A percentile compares a stretch with the other conserved stretches of the same genome.
phyloP scores from a whole-genome alignment of 441 rosid genomes.

The Flueggea neowawraea region DNA sequence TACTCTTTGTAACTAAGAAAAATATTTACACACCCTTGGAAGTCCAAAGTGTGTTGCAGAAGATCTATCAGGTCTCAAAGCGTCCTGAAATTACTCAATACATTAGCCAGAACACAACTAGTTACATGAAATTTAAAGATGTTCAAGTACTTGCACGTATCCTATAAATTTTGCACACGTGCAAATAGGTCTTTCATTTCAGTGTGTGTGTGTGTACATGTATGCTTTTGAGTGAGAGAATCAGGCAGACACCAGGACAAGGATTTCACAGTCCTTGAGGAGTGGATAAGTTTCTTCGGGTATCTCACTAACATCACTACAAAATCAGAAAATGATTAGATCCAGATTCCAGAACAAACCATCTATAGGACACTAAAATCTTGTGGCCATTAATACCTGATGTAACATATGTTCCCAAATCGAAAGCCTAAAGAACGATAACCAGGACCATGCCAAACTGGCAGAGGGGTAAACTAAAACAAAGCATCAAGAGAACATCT shows the following conservation, averaged over 20 bases:
- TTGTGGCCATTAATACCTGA: slow-evolving; percentile 44
- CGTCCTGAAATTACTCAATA: slow-evolving; percentile 50
- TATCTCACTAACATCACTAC: slow-evolving; percentile 85
- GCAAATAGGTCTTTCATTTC: background rate
- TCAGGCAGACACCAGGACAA: slow-evolving; percentile 47
- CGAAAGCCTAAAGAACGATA: slow-evolving; percentile 91
- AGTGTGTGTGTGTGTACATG: too few relatives aligned
- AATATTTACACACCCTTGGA: slow-evolving; percentile 50
- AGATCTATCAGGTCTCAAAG: slow-evolving; percentile 86
- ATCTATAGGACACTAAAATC: background rate
- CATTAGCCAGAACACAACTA: background rate
- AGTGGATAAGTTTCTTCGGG: slow-evolving; percentile 91
- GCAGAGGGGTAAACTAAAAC: slow-evolving; percentile 77
- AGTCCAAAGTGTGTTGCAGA: slow-evolving; percentile 91
- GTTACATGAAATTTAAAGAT: background rate
- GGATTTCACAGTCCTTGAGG: slow-evolving; percentile 57
- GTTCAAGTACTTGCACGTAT: too few relatives aligned
- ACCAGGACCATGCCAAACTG: slow-evolving; percentile 87
- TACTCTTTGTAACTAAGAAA: background rate
- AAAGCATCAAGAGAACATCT: slow-evolving; percentile 1
- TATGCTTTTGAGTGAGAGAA: slow-evolving; percentile 6
- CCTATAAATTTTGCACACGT: too few relatives aligned
- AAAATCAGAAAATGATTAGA: slow-evolving; percentile 20
- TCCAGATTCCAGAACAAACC: slow-evolving; percentile 2
- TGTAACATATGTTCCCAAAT: slow-evolving; percentile 78